Evolutionary conservation across 441 rosid genomes (phyloP).

Genomic region (Populus tomentosa): DNA sequence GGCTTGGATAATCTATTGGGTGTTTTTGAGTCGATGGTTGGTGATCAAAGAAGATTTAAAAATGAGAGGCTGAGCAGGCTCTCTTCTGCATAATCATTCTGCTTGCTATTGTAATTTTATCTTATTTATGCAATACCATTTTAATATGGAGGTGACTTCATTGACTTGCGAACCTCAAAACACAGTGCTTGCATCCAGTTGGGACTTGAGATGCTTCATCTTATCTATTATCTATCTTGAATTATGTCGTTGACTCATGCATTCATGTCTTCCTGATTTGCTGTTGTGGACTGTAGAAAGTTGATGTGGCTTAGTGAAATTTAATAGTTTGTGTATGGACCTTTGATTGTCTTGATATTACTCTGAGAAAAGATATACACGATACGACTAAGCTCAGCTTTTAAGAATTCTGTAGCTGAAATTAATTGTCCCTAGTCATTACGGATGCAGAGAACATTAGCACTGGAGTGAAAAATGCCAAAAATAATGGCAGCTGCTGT

Average conservation of each 20-base stretch:
- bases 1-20: slow-evolving; percentile 63
- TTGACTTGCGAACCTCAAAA: background rate
- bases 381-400: too few species aligned
- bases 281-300: background rate
- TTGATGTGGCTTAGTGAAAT: background rate
- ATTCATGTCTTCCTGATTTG: background rate
- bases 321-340: background rate
- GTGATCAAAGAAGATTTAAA: slow-evolving; percentile 69
- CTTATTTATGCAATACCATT: background rate
- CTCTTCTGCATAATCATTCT: slow-evolving; percentile 12
- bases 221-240: background rate
- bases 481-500: too few species aligned
- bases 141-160: background rate
- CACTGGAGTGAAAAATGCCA: too few species aligned
- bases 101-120: background rate
- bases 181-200: background rate
- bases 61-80: slow-evolving; percentile 44
- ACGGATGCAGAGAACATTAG: background rate
- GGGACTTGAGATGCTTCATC: background rate
- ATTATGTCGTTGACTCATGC: background rate
- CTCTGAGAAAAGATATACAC: background rate
- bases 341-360: background rate
- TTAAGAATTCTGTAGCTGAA: background rate
- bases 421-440: background rate
- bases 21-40: slow-evolving; percentile 81